Base-by-base conservation (phyloP, 192 early-diverging fungal species). In the Mortierella antarctica region DNA sequence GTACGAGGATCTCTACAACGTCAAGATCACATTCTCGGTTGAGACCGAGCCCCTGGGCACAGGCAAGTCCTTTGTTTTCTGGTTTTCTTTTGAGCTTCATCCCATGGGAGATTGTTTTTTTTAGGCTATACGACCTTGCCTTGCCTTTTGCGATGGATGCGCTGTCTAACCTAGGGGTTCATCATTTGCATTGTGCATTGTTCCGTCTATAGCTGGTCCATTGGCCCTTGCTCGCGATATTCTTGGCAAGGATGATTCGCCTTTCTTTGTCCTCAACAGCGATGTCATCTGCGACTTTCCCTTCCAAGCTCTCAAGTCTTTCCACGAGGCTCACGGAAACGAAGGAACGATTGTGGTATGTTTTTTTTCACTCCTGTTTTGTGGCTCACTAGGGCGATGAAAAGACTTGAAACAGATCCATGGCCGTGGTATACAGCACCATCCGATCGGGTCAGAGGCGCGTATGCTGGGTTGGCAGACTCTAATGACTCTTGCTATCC, bases 211-310 rank as follows among this genome's bases (percentile, higher is more conserved):
- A 83, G 91, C 92, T 68, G 98, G 98, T 42, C 98, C 98, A 6
- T 87, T 99, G 50, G 98, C 98, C 46, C 90, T 99, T 57, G 98
- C 98, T 55, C 86, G 92, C 58, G 93, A 95, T 44, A 93, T 99
- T 60, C 93, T 99, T 40, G 88, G 86, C 83, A 96, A 95, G 86
- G 96, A 98, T 85, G 89, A 94, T 66, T 89, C 90, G 55, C 96
- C 96, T 18, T 99, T 99, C 90, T 99, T 99, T 89, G 98, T 99
- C 39, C 90, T 99, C 51, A 99, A 99, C 90, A 93, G 92, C 74
- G 98, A 99, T 87, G 95, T 99, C 31, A 99, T 96, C 59, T 99
- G 98, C 87, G 98, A 98, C 54, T 99, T 96, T 85, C 98, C 97
- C 46, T 99, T 99, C 83, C 88, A 93, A 55, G 86, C 92, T 51